Evolutionary conservation across 805 yeast genomes (phyloP), one percentile per base, ranked within the genome.

Genomic region (Barnettozyma sucrosica): DNA sequence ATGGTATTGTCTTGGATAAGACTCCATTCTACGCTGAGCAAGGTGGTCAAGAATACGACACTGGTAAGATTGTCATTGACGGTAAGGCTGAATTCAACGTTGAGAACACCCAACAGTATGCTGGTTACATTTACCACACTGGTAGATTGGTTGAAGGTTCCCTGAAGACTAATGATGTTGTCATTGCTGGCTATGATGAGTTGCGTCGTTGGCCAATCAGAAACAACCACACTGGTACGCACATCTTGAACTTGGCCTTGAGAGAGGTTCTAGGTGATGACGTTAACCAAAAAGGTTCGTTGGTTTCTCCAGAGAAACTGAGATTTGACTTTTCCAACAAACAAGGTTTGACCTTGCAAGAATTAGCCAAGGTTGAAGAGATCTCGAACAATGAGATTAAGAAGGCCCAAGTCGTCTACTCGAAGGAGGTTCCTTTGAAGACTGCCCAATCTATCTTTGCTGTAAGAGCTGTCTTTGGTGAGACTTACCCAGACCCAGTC

Each of bases 171-270:
- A 81, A 79, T 48, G 92, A 85, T 58, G 69, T 70, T 36, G 82
- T 89, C 38, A 85, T 87, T 68, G 95, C 95, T 20, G 83, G 90
- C 42, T 89, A 83, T 61, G 97, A 93, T 61, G 97, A 88, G 65
- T 75, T 85, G 61, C 86, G 98, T 67, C 87, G 99, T 72, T 83
- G 89, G 86, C 96, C 97, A 53, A 83, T 93, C 58, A 86, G 95
- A 74, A 89, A 90, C 72, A 93, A 93, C 77, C 99, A 93, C 70
- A 92, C 99, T 38, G 97, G 97, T 72, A 93, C 99, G 2, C 99
- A 93, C 64, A 81, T 93, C 41, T 79, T 93, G 59, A 93, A 93
- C 71, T 85, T 75, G 65, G 98, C 95, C 38, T 75, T 93, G 57
- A 81, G 92, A 65, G 84, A 82, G 59, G 89, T 85, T 38, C 72